Evolutionary conservation across 106 monocot genomes (phyloP), one percentile per base, ranked within the genome.

Genomic region (Dendrobium huoshanense): DNA sequence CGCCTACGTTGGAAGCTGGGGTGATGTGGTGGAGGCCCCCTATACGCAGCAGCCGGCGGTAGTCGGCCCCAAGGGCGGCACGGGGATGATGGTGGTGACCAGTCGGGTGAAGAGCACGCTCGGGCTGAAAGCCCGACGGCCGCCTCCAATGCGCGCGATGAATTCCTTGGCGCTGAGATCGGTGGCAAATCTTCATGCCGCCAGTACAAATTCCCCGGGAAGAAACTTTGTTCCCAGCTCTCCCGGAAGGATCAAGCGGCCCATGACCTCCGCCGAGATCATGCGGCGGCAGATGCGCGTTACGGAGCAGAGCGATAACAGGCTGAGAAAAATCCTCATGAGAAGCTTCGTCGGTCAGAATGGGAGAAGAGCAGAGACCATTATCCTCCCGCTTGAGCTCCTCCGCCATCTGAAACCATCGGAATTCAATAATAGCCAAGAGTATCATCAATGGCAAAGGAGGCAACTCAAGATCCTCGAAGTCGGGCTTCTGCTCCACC

Each of bases 201-300:
- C 13, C 56, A 15, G 31, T 6, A 17, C 75, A 19, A 61, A 67
- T 25, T 85, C 88, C 27, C 85, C 87, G 15, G 84, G 84, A 0
- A 83, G 78, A 79, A 58, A 5, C 13, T 1, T 17, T 20, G 16
- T 67, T 5, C 16, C 79, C 33, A 47, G 40, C 19, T 85, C 86
- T 17, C 85, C 87, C n/a, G 86, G 80, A 3, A 89, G 73, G 80
- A 73, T 59, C 47, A 85, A 77, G 83, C 81, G 89, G 51, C 92
- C 92, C 29, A 89, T 89, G 92, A 92, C 92, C 10, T 89, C 92
- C 1, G 89, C 92, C 7, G 92, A 92, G 87, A 89, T 92, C 61
- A 92, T 92, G 89, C 83, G 89, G 61, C 86, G 80, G 73, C 92
- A 92, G 73, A 92, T 92, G 92, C 68, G 87, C 20, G 89, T 92